These are phyloP conservation scores for Rhodamnia rubescens DNA, from an alignment of 345 rosid species.

Conservation along the genomic window DNA sequence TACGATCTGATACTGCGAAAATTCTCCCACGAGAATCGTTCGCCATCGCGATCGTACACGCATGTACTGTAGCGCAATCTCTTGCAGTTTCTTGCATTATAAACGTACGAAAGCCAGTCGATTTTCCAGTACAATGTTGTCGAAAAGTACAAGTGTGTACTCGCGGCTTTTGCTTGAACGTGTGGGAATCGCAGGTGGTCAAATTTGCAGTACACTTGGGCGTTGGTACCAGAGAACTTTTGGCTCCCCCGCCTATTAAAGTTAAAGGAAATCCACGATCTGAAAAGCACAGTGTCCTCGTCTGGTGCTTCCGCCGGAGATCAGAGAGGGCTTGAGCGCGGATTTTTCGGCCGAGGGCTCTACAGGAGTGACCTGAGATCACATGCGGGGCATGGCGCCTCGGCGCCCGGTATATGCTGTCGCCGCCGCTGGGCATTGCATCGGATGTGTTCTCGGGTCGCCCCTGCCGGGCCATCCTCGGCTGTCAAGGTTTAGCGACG, in stretches of 20 bases:
- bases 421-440: not conserved
- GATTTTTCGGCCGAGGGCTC: not conserved
- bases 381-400: not conserved
- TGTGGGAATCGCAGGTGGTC: not conserved
- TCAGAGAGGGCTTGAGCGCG: not conserved
- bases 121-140: not conserved
- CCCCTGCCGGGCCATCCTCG: not conserved
- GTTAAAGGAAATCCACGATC: not conserved
- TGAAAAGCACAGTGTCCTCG: not conserved
- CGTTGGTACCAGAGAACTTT: not conserved
- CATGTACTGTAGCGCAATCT: not conserved
- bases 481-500: not conserved
- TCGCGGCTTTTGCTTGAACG: not conserved
- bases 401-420: not conserved
- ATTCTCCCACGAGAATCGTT: not conserved
- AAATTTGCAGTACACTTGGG: not conserved
- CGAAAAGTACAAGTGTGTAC: not conserved
- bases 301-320: not conserved
- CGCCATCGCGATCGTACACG: not conserved
- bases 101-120: not conserved
- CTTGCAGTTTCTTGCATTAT: not conserved
- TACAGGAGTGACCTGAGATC: constrained; percentile 5
- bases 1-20: not conserved
- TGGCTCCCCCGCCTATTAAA: not conserved
- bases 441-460: constrained; percentile 1